A percentile compares a stretch with the other conserved stretches of the same genome.
Evolutionary conservation across 176 grass and related monocot genomes (phyloP).

Genomic region (Cenchrus fungigraminus): DNA sequence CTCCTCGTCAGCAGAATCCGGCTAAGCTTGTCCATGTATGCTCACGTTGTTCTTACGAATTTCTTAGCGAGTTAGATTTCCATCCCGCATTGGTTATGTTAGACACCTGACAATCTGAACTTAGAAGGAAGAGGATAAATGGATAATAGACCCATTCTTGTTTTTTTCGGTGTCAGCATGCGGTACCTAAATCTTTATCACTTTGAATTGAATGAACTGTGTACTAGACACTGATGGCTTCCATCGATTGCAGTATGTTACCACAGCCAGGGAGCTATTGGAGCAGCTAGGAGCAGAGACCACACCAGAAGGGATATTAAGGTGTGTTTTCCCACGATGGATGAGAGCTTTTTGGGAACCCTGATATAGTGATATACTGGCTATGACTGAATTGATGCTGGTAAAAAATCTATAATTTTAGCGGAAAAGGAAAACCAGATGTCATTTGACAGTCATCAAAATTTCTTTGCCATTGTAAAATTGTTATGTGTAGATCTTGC

Average conservation of each 20-base stretch:
- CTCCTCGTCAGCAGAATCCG: constrained; percentile 83
- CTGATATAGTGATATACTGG: constrained; percentile 1
- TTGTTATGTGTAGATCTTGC: background rate
- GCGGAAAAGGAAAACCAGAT: background rate
- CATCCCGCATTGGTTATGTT: background rate
- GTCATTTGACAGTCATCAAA: background rate
- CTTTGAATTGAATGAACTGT: background rate
- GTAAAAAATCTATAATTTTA: background rate
- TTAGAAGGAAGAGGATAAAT: background rate
- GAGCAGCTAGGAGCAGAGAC: constrained; percentile 82
- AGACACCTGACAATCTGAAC: background rate
- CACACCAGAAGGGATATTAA: constrained; percentile 70
- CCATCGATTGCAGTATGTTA: constrained; percentile 70
- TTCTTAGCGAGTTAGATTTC: background rate
- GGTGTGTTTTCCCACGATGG: background rate
- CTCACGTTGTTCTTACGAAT: constrained; percentile 11
- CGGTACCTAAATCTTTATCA: background rate
- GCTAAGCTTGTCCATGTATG: constrained; percentile 93
- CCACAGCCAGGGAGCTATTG: constrained; percentile 83
- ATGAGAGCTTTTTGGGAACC: background rate
- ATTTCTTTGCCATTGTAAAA: background rate
- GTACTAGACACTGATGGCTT: constrained; percentile 22
- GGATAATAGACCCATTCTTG: background rate
- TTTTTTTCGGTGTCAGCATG: background rate
- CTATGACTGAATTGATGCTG: background rate